A percentile compares a stretch with the other conserved stretches of the same genome.
Conservation (phyloP, 2,329 filamentous ascomycete genomes). For the Phoma sp. region DNA sequence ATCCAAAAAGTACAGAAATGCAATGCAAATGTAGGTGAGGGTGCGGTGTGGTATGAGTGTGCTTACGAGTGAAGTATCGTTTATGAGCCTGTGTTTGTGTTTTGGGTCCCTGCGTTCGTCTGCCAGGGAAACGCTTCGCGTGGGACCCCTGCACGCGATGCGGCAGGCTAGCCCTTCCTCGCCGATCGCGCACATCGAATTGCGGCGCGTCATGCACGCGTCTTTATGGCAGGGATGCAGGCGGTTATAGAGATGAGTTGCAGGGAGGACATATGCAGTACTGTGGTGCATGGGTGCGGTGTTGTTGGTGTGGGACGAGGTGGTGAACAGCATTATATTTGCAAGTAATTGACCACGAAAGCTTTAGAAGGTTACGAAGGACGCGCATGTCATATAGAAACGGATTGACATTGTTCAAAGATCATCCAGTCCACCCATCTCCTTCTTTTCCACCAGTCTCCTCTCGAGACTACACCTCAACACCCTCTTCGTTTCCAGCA, state of each 20-base stretch:
- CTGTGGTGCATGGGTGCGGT: not conserved
- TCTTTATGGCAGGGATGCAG: not conserved
- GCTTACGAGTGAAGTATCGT: not conserved
- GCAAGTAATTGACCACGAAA: not conserved
- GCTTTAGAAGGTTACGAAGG: not conserved
- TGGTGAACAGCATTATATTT: not conserved
- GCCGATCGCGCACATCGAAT: slow-evolving; percentile 18
- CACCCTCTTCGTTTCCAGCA: slow-evolving; percentile 50
- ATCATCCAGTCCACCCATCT: slow-evolving; percentile 19
- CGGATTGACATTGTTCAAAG: not conserved
- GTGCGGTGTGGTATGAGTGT: slow-evolving; percentile 1
- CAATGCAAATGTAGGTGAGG: not conserved
- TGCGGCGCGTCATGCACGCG: not conserved
- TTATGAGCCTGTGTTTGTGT: slow-evolving; percentile 24
- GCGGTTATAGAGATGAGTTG: not conserved
- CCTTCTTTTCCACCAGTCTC: slow-evolving; percentile 41
- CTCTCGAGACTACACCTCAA: slow-evolving; percentile 55
- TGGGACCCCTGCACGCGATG: slow-evolving; percentile 20
- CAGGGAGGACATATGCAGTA: not conserved
- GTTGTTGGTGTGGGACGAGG: not conserved
- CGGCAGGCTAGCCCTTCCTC: slow-evolving; percentile 3
- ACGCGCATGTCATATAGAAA: not conserved
- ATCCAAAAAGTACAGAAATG: not conserved
- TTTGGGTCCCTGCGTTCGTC: slow-evolving; percentile 25
- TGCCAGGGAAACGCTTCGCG: slow-evolving; percentile 24